Evolutionary conservation across 345 rosid genomes (phyloP).

Genomic region (Xanthoceras sorbifolium): DNA sequence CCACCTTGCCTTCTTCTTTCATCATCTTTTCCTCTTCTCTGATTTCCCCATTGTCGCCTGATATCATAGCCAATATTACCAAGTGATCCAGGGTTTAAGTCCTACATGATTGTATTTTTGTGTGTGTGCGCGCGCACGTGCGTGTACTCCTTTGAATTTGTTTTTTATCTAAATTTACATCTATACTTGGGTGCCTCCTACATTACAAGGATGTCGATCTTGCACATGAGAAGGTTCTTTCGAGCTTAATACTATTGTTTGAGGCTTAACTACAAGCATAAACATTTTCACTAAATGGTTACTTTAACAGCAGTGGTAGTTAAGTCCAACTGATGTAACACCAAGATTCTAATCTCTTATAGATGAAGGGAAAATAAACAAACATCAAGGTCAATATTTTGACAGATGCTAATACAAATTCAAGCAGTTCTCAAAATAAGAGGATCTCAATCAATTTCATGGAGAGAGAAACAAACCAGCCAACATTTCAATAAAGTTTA

Average conservation of each 20-base stretch:
- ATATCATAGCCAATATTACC: background rate
- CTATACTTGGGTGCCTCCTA: background rate
- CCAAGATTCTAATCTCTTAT: background rate
- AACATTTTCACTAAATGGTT: background rate
- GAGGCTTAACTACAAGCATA: background rate
- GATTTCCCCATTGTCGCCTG: too few relatives aligned
- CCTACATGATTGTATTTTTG: background rate
- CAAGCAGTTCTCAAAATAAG: background rate
- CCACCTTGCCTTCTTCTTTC: too few relatives aligned
- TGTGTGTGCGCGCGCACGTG: too few relatives aligned
- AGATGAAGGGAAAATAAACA: background rate
- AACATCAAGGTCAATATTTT: background rate
- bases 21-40: too few relatives aligned
- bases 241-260: background rate
- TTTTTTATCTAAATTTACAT: background rate
- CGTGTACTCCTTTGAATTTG: background rate
- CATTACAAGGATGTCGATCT: background rate
- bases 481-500: background rate
- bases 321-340: background rate
- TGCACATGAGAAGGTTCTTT: background rate
- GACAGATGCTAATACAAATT: background rate
- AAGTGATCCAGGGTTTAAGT: background rate
- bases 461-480: background rate
- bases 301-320: background rate
- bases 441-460: conserved; percentile 5